Conservation (phyloP, 306 rosid species). For the Pyrus betulifolia region DNA sequence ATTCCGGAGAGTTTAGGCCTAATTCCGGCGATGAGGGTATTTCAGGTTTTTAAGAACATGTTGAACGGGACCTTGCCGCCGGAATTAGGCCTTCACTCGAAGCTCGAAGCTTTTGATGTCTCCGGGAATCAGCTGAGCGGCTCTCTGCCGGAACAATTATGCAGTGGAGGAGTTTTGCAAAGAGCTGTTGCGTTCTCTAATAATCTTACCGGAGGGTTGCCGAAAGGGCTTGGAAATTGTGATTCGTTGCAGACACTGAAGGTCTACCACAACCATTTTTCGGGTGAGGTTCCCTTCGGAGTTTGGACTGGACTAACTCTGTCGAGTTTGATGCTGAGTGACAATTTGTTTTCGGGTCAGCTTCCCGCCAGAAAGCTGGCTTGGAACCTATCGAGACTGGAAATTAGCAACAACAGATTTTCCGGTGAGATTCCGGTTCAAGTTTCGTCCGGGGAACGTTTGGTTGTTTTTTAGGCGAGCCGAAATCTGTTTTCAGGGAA, state of each 20-base stretch:
- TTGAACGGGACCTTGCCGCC: slow-evolving; percentile 71
- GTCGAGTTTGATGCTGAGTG: slow-evolving; percentile 46
- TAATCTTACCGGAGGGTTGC: slow-evolving; percentile 48
- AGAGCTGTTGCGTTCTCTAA: slow-evolving; percentile 56
- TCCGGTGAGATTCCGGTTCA: slow-evolving; percentile 57
- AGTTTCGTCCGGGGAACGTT: slow-evolving; percentile 28
- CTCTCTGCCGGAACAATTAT: slow-evolving; percentile 58
- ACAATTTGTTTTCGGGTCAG: slow-evolving; percentile 60
- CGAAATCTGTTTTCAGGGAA: slow-evolving; percentile 58
- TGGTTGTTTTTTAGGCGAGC: slow-evolving; percentile 58
- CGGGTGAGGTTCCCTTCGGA: slow-evolving; percentile 61
- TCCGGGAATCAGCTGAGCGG: slow-evolving; percentile 53
- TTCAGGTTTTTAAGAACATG: slow-evolving; percentile 48
- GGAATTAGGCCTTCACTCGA: slow-evolving; percentile 58
- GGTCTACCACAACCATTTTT: slow-evolving; percentile 46
- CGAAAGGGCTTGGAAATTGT: slow-evolving; percentile 54
- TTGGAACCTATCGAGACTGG: slow-evolving; percentile 49
- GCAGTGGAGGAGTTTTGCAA: slow-evolving; percentile 41
- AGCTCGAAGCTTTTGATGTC: slow-evolving; percentile 55
- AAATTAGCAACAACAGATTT: slow-evolving; percentile 57
- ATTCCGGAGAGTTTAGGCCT: slow-evolving; percentile 55
- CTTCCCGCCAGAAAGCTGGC: slow-evolving; percentile 45
- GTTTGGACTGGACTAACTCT: slow-evolving; percentile 52
- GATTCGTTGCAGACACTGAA: slow-evolving; percentile 30
- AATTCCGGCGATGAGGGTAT: slow-evolving; percentile 26